phyloP scores from a whole-genome alignment of 805 yeast genomes.

The Yamadazyma philogaea region DNA sequence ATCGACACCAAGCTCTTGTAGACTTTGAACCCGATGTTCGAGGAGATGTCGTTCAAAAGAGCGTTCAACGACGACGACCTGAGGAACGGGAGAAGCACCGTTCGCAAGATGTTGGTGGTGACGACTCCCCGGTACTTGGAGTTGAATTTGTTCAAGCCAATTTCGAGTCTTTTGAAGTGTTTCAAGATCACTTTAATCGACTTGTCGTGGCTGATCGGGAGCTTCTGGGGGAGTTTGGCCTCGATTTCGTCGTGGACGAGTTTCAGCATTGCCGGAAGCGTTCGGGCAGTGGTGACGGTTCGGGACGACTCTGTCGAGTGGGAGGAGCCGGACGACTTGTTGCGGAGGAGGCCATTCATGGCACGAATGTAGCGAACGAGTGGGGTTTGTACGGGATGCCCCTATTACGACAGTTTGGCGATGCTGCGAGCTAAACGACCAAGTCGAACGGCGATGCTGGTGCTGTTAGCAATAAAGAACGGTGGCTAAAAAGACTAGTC shows the following conservation, averaged over 20 bases:
- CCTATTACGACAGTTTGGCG: not conserved
- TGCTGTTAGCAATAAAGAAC: no score
- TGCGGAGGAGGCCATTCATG: slow-evolving; percentile 8
- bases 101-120: slow-evolving; percentile 48
- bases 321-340: slow-evolving; percentile 15
- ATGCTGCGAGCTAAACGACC: not conserved
- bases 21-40: slow-evolving; percentile 16
- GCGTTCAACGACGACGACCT: slow-evolving; percentile 18
- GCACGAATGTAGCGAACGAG: not conserved
- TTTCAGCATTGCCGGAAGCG: not conserved
- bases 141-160: slow-evolving; percentile 42
- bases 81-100: slow-evolving; percentile 45
- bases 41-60: slow-evolving; percentile 1
- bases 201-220: slow-evolving; percentile 9
- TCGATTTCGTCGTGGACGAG: slow-evolving; percentile 9
- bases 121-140: slow-evolving; percentile 31
- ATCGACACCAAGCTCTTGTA: slow-evolving; percentile 34
- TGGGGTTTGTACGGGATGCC: not conserved
- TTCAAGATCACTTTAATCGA: slow-evolving; percentile 16
- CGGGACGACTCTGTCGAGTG: slow-evolving; percentile 9
- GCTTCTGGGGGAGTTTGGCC: not conserved
- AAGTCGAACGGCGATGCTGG: no score
- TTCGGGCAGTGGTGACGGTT: slow-evolving; percentile 1
- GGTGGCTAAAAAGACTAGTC: no score
- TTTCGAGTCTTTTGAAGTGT: slow-evolving; percentile 41